Conservation (phyloP, 306 rosid genomes). For the Citrullus mucosospermus region DNA sequence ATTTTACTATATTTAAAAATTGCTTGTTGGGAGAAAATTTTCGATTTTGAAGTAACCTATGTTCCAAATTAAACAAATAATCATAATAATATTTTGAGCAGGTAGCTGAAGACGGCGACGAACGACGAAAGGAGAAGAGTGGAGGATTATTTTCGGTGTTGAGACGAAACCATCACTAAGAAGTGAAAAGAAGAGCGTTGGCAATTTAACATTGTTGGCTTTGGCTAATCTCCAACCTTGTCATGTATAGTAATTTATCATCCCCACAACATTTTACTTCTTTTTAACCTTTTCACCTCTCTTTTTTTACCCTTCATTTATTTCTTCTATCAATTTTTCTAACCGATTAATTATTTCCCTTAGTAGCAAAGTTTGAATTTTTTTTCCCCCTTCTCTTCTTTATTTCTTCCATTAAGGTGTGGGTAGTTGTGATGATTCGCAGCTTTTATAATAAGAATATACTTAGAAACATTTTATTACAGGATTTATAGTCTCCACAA, state of each 20-base stretch:
- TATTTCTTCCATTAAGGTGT: background rate
- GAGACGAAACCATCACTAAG: slow-evolving; percentile 4
- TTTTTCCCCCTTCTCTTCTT: background rate
- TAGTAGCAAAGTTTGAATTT: background rate
- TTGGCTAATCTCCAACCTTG: slow-evolving; percentile 1
- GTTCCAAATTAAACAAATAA: background rate
- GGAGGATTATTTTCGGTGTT: slow-evolving; percentile 7
- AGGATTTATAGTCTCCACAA: background rate
- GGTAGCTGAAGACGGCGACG: slow-evolving; percentile 8
- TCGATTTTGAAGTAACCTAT: background rate
- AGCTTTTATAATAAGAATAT: background rate
- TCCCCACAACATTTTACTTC: background rate
- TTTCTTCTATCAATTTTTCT: slow-evolving; percentile 4
- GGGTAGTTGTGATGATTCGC: slow-evolving; percentile 2
- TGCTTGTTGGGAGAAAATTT: no score
- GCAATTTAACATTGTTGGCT: background rate
- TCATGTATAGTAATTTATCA: slow-evolving; percentile 3
- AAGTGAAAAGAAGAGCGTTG: background rate
- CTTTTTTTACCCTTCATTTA: background rate
- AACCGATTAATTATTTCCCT: slow-evolving; percentile 6
- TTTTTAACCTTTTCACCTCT: background rate
- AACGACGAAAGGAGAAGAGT: background rate
- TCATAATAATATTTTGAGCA: background rate
- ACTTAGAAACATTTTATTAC: background rate
- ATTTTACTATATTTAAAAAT: no score